These are phyloP conservation scores for Dictyostelium gargantuum DNA, from an alignment of 208 protist species.

Conservation along the genomic window DNA sequence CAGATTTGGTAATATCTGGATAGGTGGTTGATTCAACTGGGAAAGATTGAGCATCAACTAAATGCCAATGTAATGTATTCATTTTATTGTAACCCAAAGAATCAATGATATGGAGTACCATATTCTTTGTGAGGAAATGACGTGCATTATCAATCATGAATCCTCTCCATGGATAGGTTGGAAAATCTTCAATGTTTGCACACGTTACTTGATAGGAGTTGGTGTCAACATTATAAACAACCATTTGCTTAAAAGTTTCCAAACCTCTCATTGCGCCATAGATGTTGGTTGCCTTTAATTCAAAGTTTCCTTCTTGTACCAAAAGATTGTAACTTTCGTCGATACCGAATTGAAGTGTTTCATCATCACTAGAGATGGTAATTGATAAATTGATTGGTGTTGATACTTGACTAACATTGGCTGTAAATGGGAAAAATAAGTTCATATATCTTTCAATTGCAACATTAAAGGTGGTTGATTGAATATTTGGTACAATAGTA, in stretches of 20 bases:
- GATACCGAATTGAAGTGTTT: background rate
- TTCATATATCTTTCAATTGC: slow-evolving; percentile 1
- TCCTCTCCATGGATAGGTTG: slow-evolving; percentile 82
- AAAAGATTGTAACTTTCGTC: background rate
- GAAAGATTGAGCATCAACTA: slow-evolving; percentile 83
- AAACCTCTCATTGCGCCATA: slow-evolving; percentile 80
- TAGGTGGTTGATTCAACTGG: slow-evolving; percentile 68
- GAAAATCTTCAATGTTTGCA: slow-evolving; percentile 72
- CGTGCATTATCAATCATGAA: slow-evolving; percentile 84
- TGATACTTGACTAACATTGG: background rate
- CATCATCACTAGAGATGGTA: background rate
- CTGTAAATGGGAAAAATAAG: slow-evolving; percentile 2
- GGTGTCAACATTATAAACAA: slow-evolving; percentile 55
- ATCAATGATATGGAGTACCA: slow-evolving; percentile 77
- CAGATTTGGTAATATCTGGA: slow-evolving; percentile 64
- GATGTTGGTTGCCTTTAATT: background rate
- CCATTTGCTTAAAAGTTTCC: slow-evolving; percentile 84
- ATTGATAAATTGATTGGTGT: background rate
- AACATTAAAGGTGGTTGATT: background rate
- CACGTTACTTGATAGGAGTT: slow-evolving; percentile 66
- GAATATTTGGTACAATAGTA: background rate
- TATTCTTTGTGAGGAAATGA: slow-evolving; percentile 75
- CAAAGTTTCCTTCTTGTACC: too few species aligned
- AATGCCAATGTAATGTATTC: slow-evolving; percentile 47
- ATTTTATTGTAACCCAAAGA: slow-evolving; percentile 77